Base-by-base conservation (phyloP, 306 rosid species). In the Begonia masoniana region DNA sequence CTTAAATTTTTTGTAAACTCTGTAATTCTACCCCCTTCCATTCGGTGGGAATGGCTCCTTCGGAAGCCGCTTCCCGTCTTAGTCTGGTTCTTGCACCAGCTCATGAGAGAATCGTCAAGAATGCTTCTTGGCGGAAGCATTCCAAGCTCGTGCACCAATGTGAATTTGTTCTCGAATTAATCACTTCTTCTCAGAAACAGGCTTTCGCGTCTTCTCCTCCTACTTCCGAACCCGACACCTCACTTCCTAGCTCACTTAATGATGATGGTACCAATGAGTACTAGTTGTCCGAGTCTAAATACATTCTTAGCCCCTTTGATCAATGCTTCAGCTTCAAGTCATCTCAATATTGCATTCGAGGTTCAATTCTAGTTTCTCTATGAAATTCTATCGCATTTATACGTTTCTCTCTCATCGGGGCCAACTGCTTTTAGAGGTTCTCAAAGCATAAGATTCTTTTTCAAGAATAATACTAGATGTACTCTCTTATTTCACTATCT, bases 61-160 rank as follows among this genome's bases (percentile, higher is more conserved):
- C 81, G 88, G 99, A 83, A 92, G 96, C 86, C 82, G 81, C 75
- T 86, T 92, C 99, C 96, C 96, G 96, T 59, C 78, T 92, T 64
- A 80, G 77, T 66, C 84, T 70, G 88, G 86, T 77, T 46, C 51
- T 92, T 26, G 61, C 79, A 15, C 99, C 99, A 49, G 93, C 99
- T 56, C 93, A 86, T 15, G 96, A 92, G 57, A 82, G 79, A 64
- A 86, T 92, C 68, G 47, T 86, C 47, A 92, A 83, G 65, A 86
- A 86, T 73, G 94, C 93, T 50, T 92, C 99, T 1, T 92, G 99
- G 99, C 78, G 88, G 15, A 92, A 92, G 76, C 96, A 92, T 55
- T 81, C 88, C 51, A 92, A 73, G 74, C 91, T 92, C 64, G 87
- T 83, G 36, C 81, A 71, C 61, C 88, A 92, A 69, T 92, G 96